A percentile compares a stretch with the other conserved stretches of the same genome.
Conservation (phyloP, 257 asterid species). For the Nicotiana benthamiana region DNA sequence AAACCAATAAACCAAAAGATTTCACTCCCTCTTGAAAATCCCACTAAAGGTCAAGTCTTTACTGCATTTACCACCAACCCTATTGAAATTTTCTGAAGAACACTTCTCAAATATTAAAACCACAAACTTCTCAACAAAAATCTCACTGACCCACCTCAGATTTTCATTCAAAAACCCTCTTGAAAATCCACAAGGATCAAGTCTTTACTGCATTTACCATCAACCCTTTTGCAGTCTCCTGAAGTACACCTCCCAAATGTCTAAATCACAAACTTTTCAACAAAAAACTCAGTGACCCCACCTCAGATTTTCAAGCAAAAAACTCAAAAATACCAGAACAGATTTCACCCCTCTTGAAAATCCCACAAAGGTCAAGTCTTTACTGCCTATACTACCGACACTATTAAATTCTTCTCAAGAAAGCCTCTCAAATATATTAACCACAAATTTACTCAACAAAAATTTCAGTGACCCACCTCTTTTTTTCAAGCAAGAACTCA, state of each 20-base stretch:
- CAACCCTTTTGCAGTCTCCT: constrained; percentile 17
- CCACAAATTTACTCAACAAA: constrained; percentile 9
- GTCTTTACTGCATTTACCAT: constrained; percentile 25
- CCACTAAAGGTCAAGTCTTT: constrained; percentile 18
- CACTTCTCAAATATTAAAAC: constrained; percentile 12
- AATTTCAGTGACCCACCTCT: constrained; percentile 18
- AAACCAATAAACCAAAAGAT: not conserved
- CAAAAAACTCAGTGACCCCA: constrained; percentile 16
- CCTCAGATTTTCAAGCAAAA: not conserved
- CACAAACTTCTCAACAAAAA: constrained; percentile 8
- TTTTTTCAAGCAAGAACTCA: not conserved
- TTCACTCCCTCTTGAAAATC: not conserved
- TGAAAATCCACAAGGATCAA: not conserved
- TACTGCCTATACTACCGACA: constrained; percentile 20
- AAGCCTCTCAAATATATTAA: constrained; percentile 13
- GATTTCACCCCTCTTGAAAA: not conserved
- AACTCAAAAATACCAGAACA: not conserved
- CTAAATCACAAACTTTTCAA: constrained; percentile 10
- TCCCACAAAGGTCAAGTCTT: constrained; percentile 14
- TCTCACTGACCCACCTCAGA: not conserved
- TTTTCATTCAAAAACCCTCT: not conserved
- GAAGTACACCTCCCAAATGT: constrained; percentile 8
- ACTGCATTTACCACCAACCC: constrained; percentile 20
- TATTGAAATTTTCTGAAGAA: constrained; percentile 9
- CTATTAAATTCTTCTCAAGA: constrained; percentile 12